These are phyloP conservation scores for Heliamphora exappendiculata DNA, from an alignment of 148 eudicot genomes.

Conservation along the genomic window DNA sequence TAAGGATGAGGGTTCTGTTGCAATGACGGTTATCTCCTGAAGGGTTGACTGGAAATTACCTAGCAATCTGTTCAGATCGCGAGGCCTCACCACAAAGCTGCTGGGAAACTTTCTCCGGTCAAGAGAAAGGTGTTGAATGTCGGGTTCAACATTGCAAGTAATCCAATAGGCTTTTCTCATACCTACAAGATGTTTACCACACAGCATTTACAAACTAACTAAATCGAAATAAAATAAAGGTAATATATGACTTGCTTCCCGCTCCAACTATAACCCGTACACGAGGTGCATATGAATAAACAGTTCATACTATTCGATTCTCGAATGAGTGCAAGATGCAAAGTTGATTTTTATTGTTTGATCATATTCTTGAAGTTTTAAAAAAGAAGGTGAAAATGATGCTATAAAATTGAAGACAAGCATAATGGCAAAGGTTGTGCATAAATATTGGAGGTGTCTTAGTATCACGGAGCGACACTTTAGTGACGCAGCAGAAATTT, in stretches of 20 bases:
- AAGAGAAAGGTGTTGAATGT: constrained; percentile 80
- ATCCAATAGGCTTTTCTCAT: constrained; percentile 82
- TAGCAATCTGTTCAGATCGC: constrained; percentile 83
- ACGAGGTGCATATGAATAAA: not conserved
- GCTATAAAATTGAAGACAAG: not conserved
- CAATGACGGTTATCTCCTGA: constrained; percentile 92
- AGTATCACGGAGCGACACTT: no score
- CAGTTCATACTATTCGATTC: not conserved
- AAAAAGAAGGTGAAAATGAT: not conserved
- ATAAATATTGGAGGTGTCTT: not conserved
- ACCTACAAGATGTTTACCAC: constrained; percentile 38
- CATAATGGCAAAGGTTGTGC: not conserved
- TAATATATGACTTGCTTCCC: not conserved
- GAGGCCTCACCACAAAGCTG: constrained; percentile 87
- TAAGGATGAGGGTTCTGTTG: constrained; percentile 65
- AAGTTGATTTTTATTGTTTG: not conserved
- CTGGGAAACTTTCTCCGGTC: constrained; percentile 73
- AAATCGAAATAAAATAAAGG: not conserved
- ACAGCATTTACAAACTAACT: not conserved
- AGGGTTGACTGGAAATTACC: constrained; percentile 93
- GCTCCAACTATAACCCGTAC: not conserved
- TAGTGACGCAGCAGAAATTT: no score
- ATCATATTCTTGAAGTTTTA: not conserved
- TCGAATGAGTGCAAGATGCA: not conserved
- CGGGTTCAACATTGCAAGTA: constrained; percentile 90